Base-by-base conservation (phyloP, 768 basidiomycete species). In the Chlorophyllum brunneum region DNA sequence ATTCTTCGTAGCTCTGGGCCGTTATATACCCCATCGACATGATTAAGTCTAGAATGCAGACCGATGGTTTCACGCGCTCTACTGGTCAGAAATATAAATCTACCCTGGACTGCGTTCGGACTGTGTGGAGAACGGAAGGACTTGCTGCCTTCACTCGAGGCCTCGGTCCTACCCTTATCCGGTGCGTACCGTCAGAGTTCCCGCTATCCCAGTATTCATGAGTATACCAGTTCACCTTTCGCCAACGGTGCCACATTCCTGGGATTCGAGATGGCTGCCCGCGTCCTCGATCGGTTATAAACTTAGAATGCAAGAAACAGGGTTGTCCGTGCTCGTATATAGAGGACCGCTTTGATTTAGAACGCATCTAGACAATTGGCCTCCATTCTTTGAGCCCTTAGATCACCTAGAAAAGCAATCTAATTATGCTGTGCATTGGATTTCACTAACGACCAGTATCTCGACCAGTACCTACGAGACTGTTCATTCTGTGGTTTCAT, bases 231-330 rank as follows among this genome's bases (percentile, higher is more conserved):
- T 61, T 94, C 92, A 2, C 95, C 94, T 0, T 95, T 97, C 61
- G 95, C 95, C 9, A 98, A 98, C 60, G 95, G 94, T 16, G 92
- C 92, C 1, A 98, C 95, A 0, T 98, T 98, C 78, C 81, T 95
- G 51, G 94, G 92, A 1, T 98, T 94, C 62, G 95, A 98, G 75
- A 77, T 98, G 71, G 92, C 91, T 38, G 92, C 83, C 70, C 79
- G 93, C 40, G 56, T 82, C 37, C 70, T 90, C 54, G 82, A 81
- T 61, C 70, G 68, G 39, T 36, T 64, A 38, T 66, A 54, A 63
- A 30, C 47, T n/a, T 2, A 36, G 36, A 47, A 22, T 15, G 20
- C 29, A 23, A 22, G 37, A 10, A 0, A 10, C 24, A 33, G 22
- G 10, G 30, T 49, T 13, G 5, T 11, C 33, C 20, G n/a, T 33